Base-by-base conservation (phyloP, 495 filamentous ascomycete genomes). In the Talaromyces proteolyticus region DNA sequence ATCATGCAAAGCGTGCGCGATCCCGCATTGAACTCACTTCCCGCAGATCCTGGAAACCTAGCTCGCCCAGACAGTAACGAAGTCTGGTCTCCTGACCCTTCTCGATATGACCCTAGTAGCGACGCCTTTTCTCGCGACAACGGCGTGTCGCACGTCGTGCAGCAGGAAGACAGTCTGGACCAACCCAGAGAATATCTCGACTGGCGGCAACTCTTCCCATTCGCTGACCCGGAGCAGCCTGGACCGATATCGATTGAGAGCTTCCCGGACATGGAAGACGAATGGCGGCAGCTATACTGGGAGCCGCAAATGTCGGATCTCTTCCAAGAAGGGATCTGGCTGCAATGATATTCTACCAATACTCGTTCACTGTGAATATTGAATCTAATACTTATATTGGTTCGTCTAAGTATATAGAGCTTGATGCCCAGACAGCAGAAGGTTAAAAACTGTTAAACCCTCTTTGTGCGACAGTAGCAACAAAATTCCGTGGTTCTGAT, bases 261-360 rank as follows among this genome's bases (percentile, higher is more conserved):
- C 10, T 52, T 73, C 0, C 60, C 67, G 14, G 69, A 73, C 42
- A 50, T 75, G 36, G 72, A 75, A 54, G 67, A 75, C 23, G 72
- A 75, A 53, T 75, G 72, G 72, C 64, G 72, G 16, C 69, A 73
- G 51, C 67, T 75, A 2, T 75, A 75, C 50, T 71, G 67, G 72
- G 72, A 75, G 23, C 65, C 64, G 1, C 68, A 69, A 0, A 67
- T 75, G 65, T 61, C 69, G 12, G 72, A 73, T 53, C 55, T 75
- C 22, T 56, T 75, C 29, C 67, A 66, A 23, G 72, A 75, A 50
- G 66, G 65, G 21, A 61, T 64, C 17, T 72, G 68, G 68, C 63
- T 69, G 46, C 67, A 66, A 43, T 51, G 48, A 29, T 66, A 14
- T 34, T 34, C 14, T 4, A n/a, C 29, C 29, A 1, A 14, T 34